Conservation (phyloP, 345 rosid species). For the Citrus trifoliata region DNA sequence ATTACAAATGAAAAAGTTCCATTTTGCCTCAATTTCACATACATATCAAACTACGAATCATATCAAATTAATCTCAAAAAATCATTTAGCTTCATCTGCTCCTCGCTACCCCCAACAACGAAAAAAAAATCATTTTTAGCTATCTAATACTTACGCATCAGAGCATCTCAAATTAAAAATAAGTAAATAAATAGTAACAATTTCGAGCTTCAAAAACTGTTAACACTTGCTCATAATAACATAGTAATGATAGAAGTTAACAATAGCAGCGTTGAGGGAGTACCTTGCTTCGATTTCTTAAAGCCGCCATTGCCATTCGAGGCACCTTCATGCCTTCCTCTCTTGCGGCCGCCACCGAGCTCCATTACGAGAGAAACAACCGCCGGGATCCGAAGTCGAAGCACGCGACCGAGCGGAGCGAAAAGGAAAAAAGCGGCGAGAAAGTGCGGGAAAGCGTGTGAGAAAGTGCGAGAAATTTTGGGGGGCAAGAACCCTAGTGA, state of each 20-base stretch:
- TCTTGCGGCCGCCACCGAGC: slow-evolving; percentile 40
- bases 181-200: not conserved
- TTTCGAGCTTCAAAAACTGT: not conserved
- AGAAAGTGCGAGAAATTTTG: not conserved
- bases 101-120: not conserved
- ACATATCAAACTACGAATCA: not conserved
- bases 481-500: slow-evolving; percentile 11
- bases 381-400: slow-evolving; percentile 13
- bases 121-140: not conserved
- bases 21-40: not conserved
- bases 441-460: not conserved
- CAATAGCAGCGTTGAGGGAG: not conserved
- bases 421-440: not conserved
- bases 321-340: slow-evolving; percentile 44
- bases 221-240: not conserved
- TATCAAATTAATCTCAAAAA: too few relatives aligned
- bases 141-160: not conserved
- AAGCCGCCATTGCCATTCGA: slow-evolving; percentile 48
- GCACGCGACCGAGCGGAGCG: not conserved
- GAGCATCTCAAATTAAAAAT: not conserved
- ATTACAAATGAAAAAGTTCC: not conserved
- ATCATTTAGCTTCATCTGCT: too few relatives aligned
- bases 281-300: slow-evolving; percentile 64
- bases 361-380: slow-evolving; percentile 30
- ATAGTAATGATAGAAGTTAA: not conserved